Conservation (phyloP, 306 rosid species). For the Lathyrus oleraceus region DNA sequence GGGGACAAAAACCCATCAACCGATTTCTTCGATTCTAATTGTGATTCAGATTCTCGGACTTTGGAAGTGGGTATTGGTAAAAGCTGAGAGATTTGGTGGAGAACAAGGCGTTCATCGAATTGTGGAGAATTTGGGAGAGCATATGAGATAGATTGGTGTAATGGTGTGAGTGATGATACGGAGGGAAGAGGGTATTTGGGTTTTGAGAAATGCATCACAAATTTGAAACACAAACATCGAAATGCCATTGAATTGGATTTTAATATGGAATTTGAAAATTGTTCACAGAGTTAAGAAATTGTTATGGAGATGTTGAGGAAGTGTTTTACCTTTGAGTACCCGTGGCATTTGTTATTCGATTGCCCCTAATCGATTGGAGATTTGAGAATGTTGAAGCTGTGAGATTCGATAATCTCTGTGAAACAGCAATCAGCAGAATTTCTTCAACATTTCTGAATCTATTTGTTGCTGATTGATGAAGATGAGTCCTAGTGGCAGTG, state of each 20-base stretch:
- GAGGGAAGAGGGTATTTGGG: slow-evolving; percentile 21
- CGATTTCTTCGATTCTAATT: slow-evolving; percentile 30
- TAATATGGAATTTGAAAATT: too few species aligned
- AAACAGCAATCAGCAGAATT: too few species aligned
- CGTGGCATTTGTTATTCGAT: too few species aligned
- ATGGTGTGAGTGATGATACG: background rate
- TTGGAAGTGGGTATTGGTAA: slow-evolving; percentile 37
- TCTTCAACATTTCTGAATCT: too few species aligned
- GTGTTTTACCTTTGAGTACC: too few species aligned
- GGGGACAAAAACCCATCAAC: slow-evolving; percentile 67
- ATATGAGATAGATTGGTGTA: slow-evolving; percentile 33
- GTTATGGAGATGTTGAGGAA: too few species aligned
- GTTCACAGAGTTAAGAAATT: too few species aligned
- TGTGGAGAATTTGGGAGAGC: slow-evolving; percentile 25
- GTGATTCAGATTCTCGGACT: background rate
- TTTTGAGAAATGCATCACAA: background rate
- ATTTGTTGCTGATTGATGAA: too few species aligned
- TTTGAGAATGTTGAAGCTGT: too few species aligned
- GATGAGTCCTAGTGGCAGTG: too few species aligned
- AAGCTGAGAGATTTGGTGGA: slow-evolving; percentile 54
- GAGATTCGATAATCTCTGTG: too few species aligned
- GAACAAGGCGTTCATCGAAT: slow-evolving; percentile 52
- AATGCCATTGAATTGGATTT: background rate
- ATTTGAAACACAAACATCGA: background rate
- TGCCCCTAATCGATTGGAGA: too few species aligned